Evolutionary conservation across 306 rosid genomes (phyloP), one percentile per base, ranked within the genome.

Genomic region (Styphnolobium japonicum): DNA sequence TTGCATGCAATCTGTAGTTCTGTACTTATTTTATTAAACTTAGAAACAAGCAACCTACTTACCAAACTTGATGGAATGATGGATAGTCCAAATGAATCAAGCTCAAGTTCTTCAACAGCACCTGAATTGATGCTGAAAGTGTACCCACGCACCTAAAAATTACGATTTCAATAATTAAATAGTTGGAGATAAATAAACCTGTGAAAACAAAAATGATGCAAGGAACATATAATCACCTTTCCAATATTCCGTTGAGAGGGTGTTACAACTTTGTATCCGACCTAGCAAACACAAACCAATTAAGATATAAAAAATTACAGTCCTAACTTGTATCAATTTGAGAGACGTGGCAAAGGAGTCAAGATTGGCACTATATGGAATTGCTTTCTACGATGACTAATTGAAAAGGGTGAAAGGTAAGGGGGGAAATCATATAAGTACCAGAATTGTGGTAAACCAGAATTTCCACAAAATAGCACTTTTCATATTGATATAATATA

Each of bases 41-140:
- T 73, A 45, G 53, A 34, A 78, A 67, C 64, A 81, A 57, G 71
- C 29, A 46, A 49, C 67, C 36, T 37, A 82, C 95, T 76, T 85
- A 95, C 97, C 93, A 92, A 85, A 79, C 94, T 95, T 48, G 98
- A 92, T 21, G 98, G 98, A 70, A 92, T 89, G 67, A 91, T 83
- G 56, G 98, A 91, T 74, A 91, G 84, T 31, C 98, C 98, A 80
- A 92, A 95, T 61, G 98, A 92, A 84, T 92, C 98, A 36, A 95
- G 91, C 87, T 95, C 97, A 19, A 95, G 91, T 68, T 93, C 91
- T 81, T 95, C 96, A 66, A 92, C 86, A 61, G 79, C 96, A 68
- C 98, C 98, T 15, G 96, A 91, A 71, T 89, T 88, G 52, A 95
- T 86, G 86, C 90, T 92, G 82, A 95, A 95, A 77, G 88, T 92